These are phyloP conservation scores for Salmacisia buchloeana DNA, from an alignment of 1,284 basidiomycete species.

Conservation along the genomic window DNA sequence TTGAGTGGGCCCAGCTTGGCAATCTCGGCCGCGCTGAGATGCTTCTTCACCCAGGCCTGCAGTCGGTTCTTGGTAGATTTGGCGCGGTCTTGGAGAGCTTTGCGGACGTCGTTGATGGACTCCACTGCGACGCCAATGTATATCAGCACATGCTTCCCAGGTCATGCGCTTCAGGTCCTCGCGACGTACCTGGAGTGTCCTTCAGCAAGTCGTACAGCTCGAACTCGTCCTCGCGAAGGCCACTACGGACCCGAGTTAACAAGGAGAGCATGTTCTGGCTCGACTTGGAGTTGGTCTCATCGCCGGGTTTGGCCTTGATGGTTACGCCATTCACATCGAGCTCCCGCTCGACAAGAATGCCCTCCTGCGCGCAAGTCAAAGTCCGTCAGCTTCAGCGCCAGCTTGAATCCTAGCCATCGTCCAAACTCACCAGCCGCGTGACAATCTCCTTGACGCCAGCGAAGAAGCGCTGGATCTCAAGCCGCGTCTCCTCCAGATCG, in stretches of 20 bases:
- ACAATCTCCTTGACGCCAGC: conserved; percentile 30
- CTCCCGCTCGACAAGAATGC: conserved; percentile 34
- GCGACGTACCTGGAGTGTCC: conserved; percentile 12
- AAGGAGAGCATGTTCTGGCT: conserved; percentile 23
- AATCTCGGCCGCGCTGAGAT: conserved; percentile 15
- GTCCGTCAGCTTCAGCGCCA: too few species aligned
- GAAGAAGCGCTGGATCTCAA: conserved; percentile 42
- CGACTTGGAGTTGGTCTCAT: background rate
- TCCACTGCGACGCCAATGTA: conserved; percentile 10
- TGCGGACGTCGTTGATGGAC: conserved; percentile 35
- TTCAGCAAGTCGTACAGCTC: conserved; percentile 39
- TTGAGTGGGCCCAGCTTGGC: conserved; percentile 18
- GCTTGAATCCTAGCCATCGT: background rate
- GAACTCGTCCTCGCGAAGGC: conserved; percentile 33
- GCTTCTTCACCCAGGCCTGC: conserved; percentile 35
- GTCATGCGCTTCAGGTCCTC: background rate
- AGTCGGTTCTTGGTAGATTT: conserved; percentile 36
- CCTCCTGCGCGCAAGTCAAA: conserved; percentile 27
- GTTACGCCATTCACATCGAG: conserved; percentile 37
- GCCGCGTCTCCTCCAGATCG: conserved; percentile 23
- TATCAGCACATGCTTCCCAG: background rate
- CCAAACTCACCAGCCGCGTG: background rate
- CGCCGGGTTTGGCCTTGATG: conserved; percentile 14
- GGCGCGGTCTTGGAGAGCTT: conserved; percentile 32
- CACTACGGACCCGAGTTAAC: conserved; percentile 21